phyloP scores from a whole-genome alignment of 2,329 filamentous ascomycete species.

The Remersonia thermophila region DNA sequence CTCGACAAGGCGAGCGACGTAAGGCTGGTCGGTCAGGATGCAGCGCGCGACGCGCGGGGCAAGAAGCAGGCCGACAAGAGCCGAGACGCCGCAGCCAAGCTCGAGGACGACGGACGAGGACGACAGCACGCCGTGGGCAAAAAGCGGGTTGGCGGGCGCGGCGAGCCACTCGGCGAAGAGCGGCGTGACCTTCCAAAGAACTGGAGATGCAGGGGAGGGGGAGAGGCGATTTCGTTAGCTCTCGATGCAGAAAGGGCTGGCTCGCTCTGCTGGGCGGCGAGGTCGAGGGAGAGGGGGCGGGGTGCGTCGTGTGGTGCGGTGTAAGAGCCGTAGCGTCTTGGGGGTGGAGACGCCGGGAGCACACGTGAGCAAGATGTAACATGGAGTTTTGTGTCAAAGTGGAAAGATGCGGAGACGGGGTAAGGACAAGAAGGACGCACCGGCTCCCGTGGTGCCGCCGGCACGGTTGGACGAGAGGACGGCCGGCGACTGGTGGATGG shows the following conservation, averaged over 20 bases:
- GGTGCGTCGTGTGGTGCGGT: background rate
- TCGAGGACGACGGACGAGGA: slow-evolving; percentile 55
- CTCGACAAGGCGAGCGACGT: slow-evolving; percentile 65
- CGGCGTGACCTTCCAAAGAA: slow-evolving; percentile 86
- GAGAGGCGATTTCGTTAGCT: background rate
- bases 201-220: slow-evolving; percentile 27
- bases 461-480: slow-evolving; percentile 65
- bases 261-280: too few relatives aligned
- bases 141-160: slow-evolving; percentile 49
- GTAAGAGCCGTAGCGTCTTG: background rate
- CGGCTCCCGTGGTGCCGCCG: slow-evolving; percentile 43
- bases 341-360: background rate
- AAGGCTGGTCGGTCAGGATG: slow-evolving; percentile 77
- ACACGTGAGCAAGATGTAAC: background rate
- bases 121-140: slow-evolving; percentile 36
- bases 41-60: slow-evolving; percentile 50
- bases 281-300: background rate
- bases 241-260: too few relatives aligned
- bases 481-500: slow-evolving; percentile 71
- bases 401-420: too few relatives aligned
- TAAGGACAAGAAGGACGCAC: slow-evolving; percentile 20
- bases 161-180: slow-evolving; percentile 71
- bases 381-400: too few relatives aligned
- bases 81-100: slow-evolving; percentile 79
- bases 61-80: slow-evolving; percentile 60